Base-by-base conservation (phyloP, 1,139 yeast genomes). In the Nakaseomyces kungkrabaensis region DNA sequence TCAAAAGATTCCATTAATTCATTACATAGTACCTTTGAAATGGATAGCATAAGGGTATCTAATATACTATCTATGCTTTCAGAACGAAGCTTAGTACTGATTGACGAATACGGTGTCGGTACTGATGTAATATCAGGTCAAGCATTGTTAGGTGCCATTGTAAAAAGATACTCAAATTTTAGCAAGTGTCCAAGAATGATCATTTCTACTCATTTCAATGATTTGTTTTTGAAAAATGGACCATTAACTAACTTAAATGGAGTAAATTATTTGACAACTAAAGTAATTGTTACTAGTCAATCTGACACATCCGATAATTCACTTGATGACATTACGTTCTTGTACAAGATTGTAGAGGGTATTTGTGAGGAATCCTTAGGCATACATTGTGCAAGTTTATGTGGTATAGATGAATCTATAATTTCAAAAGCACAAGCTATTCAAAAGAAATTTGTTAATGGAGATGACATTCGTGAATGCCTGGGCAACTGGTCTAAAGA, bases 41-140 rank as follows among this genome's bases (percentile, higher is more conserved):
- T 68, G 24, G 81, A 76, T 53, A 61, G 72, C 46, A 68, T 67
- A 43, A 78, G 75, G 55, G 66, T 75, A 57, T 65, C 74, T n/a
- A 68, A 70, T 48, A 70, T 73, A 29, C 51, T 74, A 24, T 56
- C 67, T 2, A 53, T 72, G 49, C 62, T 67, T 37, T 70, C 76
- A 0, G 58, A 62, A 0, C 65, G 57, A 44, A 73, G 77, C 6
- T 54, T 76, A 25, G 50, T 76, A 1, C 56, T 76, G 6, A 65
- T 76, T 25, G 80, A 76, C 59, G 81, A 77, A 54, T 75, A 74
- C 61, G 81, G 80, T 0, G 72, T 75, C 48, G 81, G 80, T 0
- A 76, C 78, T 0, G 77, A 73, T 57, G 56, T 67, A 0, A 53
- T 66, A 33, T 77, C 75, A 54, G 78, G 79, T 0, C 75, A 76